Base-by-base conservation (phyloP, 2,329 filamentous ascomycete genomes). In the Peltaster fructicola region DNA sequence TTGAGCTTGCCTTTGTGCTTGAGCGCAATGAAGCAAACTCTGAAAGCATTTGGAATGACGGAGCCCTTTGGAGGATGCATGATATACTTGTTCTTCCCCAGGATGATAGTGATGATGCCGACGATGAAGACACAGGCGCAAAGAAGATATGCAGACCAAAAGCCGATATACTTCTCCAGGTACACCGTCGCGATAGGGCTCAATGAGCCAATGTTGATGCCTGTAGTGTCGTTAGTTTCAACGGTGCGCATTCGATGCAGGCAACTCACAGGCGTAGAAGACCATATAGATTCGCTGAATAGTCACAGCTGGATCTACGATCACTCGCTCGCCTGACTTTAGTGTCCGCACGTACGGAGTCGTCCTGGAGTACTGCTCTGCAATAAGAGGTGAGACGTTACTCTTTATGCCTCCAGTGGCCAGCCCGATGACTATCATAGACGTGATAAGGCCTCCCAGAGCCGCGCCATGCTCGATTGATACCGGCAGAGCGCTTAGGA, bases 391-490 rank as follows among this genome's bases (percentile, higher is more conserved):
- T 7, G 53, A 53, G 20, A 84, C 75, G 43, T 84, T 84, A 34
- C 73, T 67, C 57, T 84, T 85, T 65, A 84, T 81, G 41, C 78
- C 74, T 33, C 77, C 77, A 1, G 75, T 79, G 20, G 77, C 77
- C 15, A 79, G 48, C n/a, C 73, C 74, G 43, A 81, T 65, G 41
- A 81, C 62, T 21, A 77, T 49, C 35, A 77, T 59, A 13, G 68
- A 67, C 15, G 70, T 51, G 2, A 73, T 48, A 39, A 80, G 75
- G 25, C 65, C 69, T 2, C 57, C 72, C 22, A 79, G 65, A 0
- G 72, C 57, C 8, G 59, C 55, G 9, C 69, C 60, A 17, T 65
- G 52, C 21, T 64, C 52, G 22, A 81, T 71, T 23, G 76, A 67
- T 3, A 45, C 41, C 0, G 75, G 75, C 2, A 75, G 53, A 9